Percentiles rank a stretch among this genome's conserved stretches.
phyloP scores from a whole-genome alignment of 1,284 basidiomycete genomes.

The Sporisorium iseilematis-ciliati region DNA sequence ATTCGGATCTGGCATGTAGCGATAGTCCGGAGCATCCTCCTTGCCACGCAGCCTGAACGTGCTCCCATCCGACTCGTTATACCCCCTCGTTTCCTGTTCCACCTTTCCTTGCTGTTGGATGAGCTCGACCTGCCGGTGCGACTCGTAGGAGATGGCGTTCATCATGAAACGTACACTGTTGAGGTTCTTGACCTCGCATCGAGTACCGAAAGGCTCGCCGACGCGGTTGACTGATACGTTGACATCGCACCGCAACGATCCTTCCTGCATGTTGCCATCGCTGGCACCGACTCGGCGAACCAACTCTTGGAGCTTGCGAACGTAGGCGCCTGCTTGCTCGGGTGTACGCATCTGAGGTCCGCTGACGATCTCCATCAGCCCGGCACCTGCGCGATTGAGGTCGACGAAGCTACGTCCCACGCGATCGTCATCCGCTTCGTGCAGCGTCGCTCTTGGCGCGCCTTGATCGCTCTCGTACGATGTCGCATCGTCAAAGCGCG shows the following conservation, averaged over 20 bases:
- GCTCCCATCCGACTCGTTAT: slow-evolving; percentile 83
- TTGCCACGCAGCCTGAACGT: slow-evolving; percentile 88
- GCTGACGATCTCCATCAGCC: slow-evolving; percentile 95
- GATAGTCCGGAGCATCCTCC: slow-evolving; percentile 93
- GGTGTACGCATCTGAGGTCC: slow-evolving; percentile 90
- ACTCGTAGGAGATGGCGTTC: slow-evolving; percentile 84
- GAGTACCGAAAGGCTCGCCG: slow-evolving; percentile 79
- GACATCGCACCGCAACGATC: slow-evolving; percentile 84
- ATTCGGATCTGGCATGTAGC: slow-evolving; percentile 98
- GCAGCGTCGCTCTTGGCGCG: slow-evolving; percentile 4
- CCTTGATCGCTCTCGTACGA: background rate
- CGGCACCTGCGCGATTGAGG: slow-evolving; percentile 88
- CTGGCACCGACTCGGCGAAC: slow-evolving; percentile 86
- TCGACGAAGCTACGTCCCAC: slow-evolving; percentile 75
- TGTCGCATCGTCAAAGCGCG: slow-evolving; percentile 11
- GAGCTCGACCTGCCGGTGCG: slow-evolving; percentile 78
- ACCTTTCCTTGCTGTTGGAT: slow-evolving; percentile 74
- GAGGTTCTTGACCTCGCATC: slow-evolving; percentile 97
- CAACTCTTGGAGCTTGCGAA: slow-evolving; percentile 83
- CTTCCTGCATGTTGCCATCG: slow-evolving; percentile 96
- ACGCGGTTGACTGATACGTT: slow-evolving; percentile 80
- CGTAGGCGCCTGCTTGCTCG: slow-evolving; percentile 91
- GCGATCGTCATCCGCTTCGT: slow-evolving; percentile 72
- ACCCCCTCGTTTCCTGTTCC: slow-evolving; percentile 89
- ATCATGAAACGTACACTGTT: slow-evolving; percentile 90